These are phyloP conservation scores for Pseudogymnoascus sp. DNA, from an alignment of 2,329 filamentous ascomycete genomes.

Conservation along the genomic window DNA sequence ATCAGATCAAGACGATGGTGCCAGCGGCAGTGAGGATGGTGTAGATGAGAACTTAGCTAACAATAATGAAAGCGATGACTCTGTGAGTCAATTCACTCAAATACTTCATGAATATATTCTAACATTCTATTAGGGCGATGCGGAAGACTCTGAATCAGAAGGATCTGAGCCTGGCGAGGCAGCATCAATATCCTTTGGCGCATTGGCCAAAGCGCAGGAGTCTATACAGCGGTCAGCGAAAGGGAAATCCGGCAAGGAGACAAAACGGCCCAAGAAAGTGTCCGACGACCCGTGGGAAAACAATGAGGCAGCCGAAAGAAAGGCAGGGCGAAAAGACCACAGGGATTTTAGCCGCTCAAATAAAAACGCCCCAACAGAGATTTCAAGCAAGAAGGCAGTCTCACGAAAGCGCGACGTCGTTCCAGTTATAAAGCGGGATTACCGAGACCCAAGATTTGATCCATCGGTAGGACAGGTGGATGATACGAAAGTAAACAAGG, in stretches of 20 bases:
- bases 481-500: constrained; percentile 55
- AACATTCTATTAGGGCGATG: constrained; percentile 9
- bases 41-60: constrained; percentile 30
- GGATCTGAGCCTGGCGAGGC: constrained; percentile 27
- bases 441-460: constrained; percentile 86
- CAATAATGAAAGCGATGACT: constrained; percentile 27
- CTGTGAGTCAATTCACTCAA: neutral
- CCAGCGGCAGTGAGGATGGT: constrained; percentile 24
- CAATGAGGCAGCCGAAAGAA: constrained; percentile 38
- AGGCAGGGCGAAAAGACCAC: constrained; percentile 34
- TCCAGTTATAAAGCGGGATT: constrained; percentile 48
- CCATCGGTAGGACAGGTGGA: constrained; percentile 52
- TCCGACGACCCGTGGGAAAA: constrained; percentile 29
- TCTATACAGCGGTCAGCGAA: constrained; percentile 46
- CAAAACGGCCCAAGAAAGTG: constrained; percentile 15
- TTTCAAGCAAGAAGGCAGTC: constrained; percentile 78
- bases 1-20: constrained; percentile 29
- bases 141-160: constrained; percentile 17
- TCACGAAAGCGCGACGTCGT: constrained; percentile 73
- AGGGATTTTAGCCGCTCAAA: constrained; percentile 49
- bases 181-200: constrained; percentile 73
- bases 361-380: constrained; percentile 84
- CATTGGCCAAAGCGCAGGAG: constrained; percentile 80
- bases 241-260: constrained; percentile 27
- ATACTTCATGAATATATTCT: neutral